A percentile compares a stretch with the other conserved stretches of the same genome.
These are phyloP conservation scores for Daucus carota DNA, from an alignment of 129 eudicot genomes.

Conservation along the genomic window DNA sequence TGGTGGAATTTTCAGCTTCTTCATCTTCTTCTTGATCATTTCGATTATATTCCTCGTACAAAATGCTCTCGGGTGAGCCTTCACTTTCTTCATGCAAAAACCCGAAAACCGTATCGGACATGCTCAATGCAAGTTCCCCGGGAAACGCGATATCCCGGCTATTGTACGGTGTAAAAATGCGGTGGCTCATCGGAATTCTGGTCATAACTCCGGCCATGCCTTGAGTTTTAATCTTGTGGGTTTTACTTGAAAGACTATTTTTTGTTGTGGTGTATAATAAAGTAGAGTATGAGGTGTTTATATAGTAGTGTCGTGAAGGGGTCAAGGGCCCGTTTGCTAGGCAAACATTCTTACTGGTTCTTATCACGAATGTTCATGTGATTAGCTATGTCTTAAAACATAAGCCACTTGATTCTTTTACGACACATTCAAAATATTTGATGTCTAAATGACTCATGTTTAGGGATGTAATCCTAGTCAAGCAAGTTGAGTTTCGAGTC, in stretches of 20 bases:
- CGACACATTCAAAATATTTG: no score
- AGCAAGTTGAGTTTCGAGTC: no score
- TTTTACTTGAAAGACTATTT: neutral
- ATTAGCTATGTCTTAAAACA: no score
- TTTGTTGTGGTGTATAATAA: neutral
- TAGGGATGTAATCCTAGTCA: no score
- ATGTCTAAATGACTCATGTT: no score
- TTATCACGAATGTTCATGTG: no score
- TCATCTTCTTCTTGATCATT: constrained; percentile 30
- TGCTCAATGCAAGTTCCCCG: constrained; percentile 29
- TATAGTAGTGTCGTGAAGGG: neutral
- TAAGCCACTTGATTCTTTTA: no score
- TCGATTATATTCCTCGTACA: constrained; percentile 15
- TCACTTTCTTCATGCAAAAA: constrained; percentile 46
- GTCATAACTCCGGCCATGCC: constrained; percentile 39
- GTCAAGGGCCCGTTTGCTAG: neutral
- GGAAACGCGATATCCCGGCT: constrained; percentile 18
- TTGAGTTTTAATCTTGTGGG: neutral
- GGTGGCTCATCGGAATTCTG: constrained; percentile 41
- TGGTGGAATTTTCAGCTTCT: constrained; percentile 27
- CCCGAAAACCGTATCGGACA: constrained; percentile 65
- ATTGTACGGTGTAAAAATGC: constrained; percentile 38
- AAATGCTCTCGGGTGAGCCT: constrained; percentile 24
- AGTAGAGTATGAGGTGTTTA: constrained; percentile 14
- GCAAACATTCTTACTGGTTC: neutral